Percentiles rank a stretch among this genome's conserved stretches.
Conservation (phyloP, 495 filamentous ascomycete genomes). For the Bathelium albidoporum region DNA sequence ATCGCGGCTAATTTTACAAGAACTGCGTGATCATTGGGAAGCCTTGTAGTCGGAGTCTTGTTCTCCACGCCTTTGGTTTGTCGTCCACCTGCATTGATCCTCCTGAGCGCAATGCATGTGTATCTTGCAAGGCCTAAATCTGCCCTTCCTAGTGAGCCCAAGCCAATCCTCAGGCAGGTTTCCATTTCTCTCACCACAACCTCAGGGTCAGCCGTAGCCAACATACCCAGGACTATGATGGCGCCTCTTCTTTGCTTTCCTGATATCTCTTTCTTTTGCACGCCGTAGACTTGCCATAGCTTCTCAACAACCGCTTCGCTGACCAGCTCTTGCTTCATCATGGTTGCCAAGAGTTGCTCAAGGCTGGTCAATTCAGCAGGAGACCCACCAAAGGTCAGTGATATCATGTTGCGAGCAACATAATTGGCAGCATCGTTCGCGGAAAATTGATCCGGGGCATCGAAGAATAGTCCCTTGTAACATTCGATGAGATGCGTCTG, state of each 20-base stretch:
- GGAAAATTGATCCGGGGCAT: constrained; percentile 76
- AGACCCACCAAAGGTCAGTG: constrained; percentile 87
- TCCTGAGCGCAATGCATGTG: constrained; percentile 81
- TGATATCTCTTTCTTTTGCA: constrained; percentile 87
- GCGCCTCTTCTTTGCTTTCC: constrained; percentile 82
- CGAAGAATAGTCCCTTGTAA: constrained; percentile 92
- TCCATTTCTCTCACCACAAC: constrained; percentile 91
- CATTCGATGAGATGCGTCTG: constrained; percentile 95
- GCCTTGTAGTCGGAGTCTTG: constrained; percentile 53
- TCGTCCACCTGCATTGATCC: constrained; percentile 68
- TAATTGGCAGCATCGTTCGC: constrained; percentile 91
- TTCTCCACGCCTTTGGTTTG: constrained; percentile 40
- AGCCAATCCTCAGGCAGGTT: constrained; percentile 79
- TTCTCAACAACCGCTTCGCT: constrained; percentile 80
- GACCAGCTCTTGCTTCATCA: constrained; percentile 90
- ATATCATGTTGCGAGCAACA: constrained; percentile 97
- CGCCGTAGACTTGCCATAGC: constrained; percentile 93
- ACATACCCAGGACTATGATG: constrained; percentile 95
- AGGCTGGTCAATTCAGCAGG: constrained; percentile 90
- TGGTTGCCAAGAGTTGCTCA: constrained; percentile 86
- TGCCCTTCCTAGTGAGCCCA: constrained; percentile 65
- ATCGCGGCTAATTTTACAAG: constrained; percentile 70
- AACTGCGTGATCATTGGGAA: constrained; percentile 87
- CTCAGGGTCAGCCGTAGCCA: constrained; percentile 83
- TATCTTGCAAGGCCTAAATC: constrained; percentile 88